Evolutionary conservation across 2,329 filamentous ascomycete species (phyloP).

Genomic region (Aspergillus texensis): DNA sequence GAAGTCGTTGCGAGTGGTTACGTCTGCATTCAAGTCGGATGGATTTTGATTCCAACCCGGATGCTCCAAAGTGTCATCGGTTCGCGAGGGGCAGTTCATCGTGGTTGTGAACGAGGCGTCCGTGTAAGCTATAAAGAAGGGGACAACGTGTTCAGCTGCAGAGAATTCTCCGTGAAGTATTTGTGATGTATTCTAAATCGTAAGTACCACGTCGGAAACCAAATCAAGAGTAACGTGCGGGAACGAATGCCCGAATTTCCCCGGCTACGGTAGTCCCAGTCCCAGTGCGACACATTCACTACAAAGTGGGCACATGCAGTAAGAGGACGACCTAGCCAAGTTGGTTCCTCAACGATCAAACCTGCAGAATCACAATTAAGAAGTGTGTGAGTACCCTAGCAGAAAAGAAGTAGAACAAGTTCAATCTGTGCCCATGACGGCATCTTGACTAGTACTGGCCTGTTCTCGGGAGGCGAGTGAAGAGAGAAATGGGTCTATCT

Average conservation of each 20-base stretch:
- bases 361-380: background rate
- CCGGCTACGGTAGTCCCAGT: conserved; percentile 19
- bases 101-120: background rate
- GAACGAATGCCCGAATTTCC: conserved; percentile 24
- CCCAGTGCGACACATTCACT: background rate
- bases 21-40: conserved; percentile 58
- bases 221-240: conserved; percentile 16
- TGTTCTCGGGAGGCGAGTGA: background rate
- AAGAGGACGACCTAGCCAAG: background rate
- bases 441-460: conserved; percentile 1
- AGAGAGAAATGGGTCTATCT: background rate
- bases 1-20: conserved; percentile 64
- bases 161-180: background rate
- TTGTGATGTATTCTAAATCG: background rate
- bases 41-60: conserved; percentile 66
- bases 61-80: conserved; percentile 57
- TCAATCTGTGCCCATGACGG: conserved; percentile 9
- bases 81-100: conserved; percentile 69
- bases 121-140: background rate
- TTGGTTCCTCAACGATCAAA: background rate
- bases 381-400: background rate
- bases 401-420: background rate
- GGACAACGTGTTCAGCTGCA: background rate
- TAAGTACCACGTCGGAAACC: conserved; percentile 6
- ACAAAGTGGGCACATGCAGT: conserved; percentile 12